Conservation (phyloP, 2,329 filamentous ascomycete genomes). For the Aspergillus sp. region DNA sequence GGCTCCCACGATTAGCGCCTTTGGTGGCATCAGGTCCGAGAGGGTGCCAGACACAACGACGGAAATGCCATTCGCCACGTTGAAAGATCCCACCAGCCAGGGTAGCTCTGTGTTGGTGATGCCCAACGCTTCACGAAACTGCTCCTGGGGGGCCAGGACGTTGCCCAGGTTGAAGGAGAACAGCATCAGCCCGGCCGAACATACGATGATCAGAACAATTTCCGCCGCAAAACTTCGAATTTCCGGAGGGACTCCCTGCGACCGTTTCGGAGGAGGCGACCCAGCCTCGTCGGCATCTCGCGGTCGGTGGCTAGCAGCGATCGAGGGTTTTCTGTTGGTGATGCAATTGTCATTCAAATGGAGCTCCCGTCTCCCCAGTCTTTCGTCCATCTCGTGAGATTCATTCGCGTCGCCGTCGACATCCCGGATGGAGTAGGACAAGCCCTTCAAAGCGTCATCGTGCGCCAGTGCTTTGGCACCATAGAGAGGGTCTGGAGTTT, state of each 20-base stretch:
- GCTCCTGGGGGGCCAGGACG: slow-evolving; percentile 40
- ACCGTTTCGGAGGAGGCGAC: slow-evolving; percentile 17
- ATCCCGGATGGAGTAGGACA: background rate
- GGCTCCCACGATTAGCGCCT: slow-evolving; percentile 42
- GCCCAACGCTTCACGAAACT: slow-evolving; percentile 37
- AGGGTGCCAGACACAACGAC: slow-evolving; percentile 40
- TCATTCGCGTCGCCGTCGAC: background rate
- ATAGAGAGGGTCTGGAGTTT: background rate
- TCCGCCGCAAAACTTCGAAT: slow-evolving; percentile 41
- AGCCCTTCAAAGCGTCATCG: background rate
- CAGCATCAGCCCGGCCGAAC: slow-evolving; percentile 44
- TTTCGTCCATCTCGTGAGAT: background rate
- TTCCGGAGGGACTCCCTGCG: slow-evolving; percentile 40
- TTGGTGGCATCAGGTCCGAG: slow-evolving; percentile 43
- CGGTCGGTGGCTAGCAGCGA: background rate
- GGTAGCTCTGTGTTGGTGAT: slow-evolving; percentile 41
- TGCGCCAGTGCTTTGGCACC: background rate
- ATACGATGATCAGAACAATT: slow-evolving; percentile 42
- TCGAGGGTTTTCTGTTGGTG: background rate
- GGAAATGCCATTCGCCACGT: slow-evolving; percentile 43
- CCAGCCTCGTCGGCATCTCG: slow-evolving; percentile 16
- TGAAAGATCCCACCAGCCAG: slow-evolving; percentile 45
- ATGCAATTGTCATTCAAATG: background rate
- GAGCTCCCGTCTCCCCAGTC: background rate
- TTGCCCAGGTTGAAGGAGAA: slow-evolving; percentile 45